Evolutionary conservation across 371 early-diverging fungal genomes (phyloP).

Genomic region (Saksenaea oblongispora): DNA sequence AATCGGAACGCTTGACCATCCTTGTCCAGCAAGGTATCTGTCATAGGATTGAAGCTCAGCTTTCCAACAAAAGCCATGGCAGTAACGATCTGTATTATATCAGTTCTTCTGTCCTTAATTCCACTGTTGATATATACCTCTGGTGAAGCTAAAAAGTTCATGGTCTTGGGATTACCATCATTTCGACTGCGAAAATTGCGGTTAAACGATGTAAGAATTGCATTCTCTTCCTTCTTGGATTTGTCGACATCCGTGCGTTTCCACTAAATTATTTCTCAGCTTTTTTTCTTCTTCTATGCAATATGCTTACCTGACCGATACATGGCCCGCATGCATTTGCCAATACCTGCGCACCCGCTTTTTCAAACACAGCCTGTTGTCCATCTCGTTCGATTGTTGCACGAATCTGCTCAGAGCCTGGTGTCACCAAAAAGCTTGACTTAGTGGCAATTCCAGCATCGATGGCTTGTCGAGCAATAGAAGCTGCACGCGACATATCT

Average conservation of each 20-base stretch:
- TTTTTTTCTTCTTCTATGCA: not conserved
- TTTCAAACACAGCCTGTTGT: slow-evolving; percentile 75
- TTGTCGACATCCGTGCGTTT: slow-evolving; percentile 77
- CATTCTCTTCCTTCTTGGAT: slow-evolving; percentile 68
- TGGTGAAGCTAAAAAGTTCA: slow-evolving; percentile 94
- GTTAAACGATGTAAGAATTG: slow-evolving; percentile 95
- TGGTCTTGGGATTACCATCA: slow-evolving; percentile 93
- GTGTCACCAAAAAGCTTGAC: slow-evolving; percentile 88
- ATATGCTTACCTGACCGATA: slow-evolving; percentile 70
- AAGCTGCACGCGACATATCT: slow-evolving; percentile 93
- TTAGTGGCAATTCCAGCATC: slow-evolving; percentile 80
- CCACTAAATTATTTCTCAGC: slow-evolving; percentile 64
- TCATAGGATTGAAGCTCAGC: slow-evolving; percentile 90
- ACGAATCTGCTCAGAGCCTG: slow-evolving; percentile 96
- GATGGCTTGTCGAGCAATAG: slow-evolving; percentile 82
- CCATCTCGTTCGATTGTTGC: slow-evolving; percentile 96
- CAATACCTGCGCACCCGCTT: slow-evolving; percentile 85
- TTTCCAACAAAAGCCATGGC: slow-evolving; percentile 90
- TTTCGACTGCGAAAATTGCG: slow-evolving; percentile 96
- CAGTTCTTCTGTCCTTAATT: not conserved
- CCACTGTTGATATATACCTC: slow-evolving; percentile 53
- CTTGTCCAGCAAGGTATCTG: slow-evolving; percentile 74
- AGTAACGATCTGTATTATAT: slow-evolving; percentile 70
- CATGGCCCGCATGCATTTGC: slow-evolving; percentile 92
- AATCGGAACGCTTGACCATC: slow-evolving; percentile 80